phyloP scores from a whole-genome alignment of 306 rosid species.

The Rosa chinensis region DNA sequence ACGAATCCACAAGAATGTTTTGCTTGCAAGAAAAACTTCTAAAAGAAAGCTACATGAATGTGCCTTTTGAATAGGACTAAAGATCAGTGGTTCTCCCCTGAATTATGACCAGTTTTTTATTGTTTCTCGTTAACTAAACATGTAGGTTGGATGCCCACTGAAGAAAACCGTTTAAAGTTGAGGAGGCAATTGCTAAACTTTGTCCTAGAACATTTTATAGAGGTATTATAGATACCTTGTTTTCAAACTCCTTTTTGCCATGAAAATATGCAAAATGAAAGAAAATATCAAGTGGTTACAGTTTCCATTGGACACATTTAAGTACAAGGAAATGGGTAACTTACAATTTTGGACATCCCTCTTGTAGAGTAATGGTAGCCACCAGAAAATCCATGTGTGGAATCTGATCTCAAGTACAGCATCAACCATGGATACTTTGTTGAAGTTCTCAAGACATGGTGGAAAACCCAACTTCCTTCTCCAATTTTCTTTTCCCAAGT shows the following conservation, averaged over 20 bases:
- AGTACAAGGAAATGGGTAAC: conserved; percentile 11
- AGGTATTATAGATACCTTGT: background rate
- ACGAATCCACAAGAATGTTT: background rate
- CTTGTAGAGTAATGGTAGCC: conserved; percentile 56
- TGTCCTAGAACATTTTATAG: background rate
- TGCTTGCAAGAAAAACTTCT: background rate
- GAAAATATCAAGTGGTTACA: background rate
- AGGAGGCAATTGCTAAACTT: background rate
- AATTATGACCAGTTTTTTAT: background rate
- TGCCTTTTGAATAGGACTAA: background rate
- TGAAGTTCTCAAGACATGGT: conserved; percentile 54
- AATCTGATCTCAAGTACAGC: conserved; percentile 67
- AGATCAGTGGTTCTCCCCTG: background rate
- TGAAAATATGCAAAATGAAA: background rate
- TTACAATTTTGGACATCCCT: conserved; percentile 62
- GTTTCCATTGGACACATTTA: background rate
- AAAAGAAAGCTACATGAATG: background rate
- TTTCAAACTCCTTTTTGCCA: background rate
- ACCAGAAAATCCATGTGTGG: conserved; percentile 50
- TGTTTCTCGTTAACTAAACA: background rate
- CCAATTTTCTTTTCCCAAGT: conserved; percentile 51
- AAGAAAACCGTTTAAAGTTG: background rate
- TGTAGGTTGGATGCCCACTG: background rate
- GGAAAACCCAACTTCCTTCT: conserved; percentile 55
- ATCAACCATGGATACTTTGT: conserved; percentile 62